These are phyloP conservation scores for Apophysomyces ossiformis DNA, from an alignment of 371 early-diverging fungal genomes.

Conservation along the genomic window DNA sequence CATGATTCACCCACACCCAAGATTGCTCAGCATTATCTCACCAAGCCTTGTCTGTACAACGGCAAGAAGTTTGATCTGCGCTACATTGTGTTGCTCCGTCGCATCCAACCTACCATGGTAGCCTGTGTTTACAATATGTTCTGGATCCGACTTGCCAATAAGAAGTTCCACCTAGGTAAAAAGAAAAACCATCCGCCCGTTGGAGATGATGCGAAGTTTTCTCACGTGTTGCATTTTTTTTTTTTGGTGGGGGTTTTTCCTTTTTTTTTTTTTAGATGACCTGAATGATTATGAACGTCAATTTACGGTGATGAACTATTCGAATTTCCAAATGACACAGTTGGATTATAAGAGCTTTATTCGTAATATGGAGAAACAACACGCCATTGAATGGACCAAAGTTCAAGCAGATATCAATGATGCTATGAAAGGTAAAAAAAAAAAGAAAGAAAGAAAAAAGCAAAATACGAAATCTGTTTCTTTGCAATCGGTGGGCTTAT, in stretches of 20 bases:
- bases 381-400: slow-evolving; percentile 47
- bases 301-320: slow-evolving; percentile 65
- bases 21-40: slow-evolving; percentile 58
- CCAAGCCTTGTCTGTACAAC: slow-evolving; percentile 61
- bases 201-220: not conserved
- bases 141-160: slow-evolving; percentile 66
- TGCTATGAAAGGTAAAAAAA: slow-evolving; percentile 48
- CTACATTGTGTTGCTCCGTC: slow-evolving; percentile 59
- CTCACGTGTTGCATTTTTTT: not conserved
- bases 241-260: not conserved
- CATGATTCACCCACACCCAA: slow-evolving; percentile 54
- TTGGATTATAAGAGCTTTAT: slow-evolving; percentile 62
- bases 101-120: slow-evolving; percentile 44
- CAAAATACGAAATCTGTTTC: too few relatives aligned
- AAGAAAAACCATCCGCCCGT: not conserved
- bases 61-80: slow-evolving; percentile 65
- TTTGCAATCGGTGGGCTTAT: not conserved
- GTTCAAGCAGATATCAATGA: slow-evolving; percentile 57
- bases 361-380: slow-evolving; percentile 61
- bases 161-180: slow-evolving; percentile 44
- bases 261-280: slow-evolving; percentile 32
- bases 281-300: slow-evolving; percentile 62
- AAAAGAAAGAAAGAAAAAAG: not conserved
- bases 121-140: slow-evolving; percentile 62
- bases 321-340: slow-evolving; percentile 61